Evolutionary conservation across 129 eudicot genomes (phyloP).

Genomic region (Helianthus annuus): HanXRQr2.0-SUNRISE NC_035445.2:117503181-117503680

Average conservation of each 20-base stretch:
- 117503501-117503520: conserved; percentile 88
- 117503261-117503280: conserved; percentile 92
- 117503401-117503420: conserved; percentile 65
- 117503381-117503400: conserved; percentile 53
- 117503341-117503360: conserved; percentile 93
- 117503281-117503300: conserved; percentile 81
- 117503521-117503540: conserved; percentile 72
- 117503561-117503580: conserved; percentile 82
- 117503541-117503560: conserved; percentile 65
- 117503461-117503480: conserved; percentile 25
- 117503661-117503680: conserved; percentile 25
- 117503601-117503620: conserved; percentile 75
- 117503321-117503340: conserved; percentile 69
- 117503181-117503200: conserved; percentile 85
- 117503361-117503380: conserved; percentile 86
- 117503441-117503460: conserved; percentile 32
- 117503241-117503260: conserved; percentile 95
- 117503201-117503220: conserved; percentile 68
- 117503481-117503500: conserved; percentile 56
- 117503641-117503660: conserved; percentile 18
- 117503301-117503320: conserved; percentile 80
- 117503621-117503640: conserved; percentile 39
- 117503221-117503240: conserved; percentile 93
- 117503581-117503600: conserved; percentile 80
- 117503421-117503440: conserved; percentile 29